phyloP scores from a whole-genome alignment of 2,329 filamentous ascomycete genomes.

The Penicillium crustosum region DNA sequence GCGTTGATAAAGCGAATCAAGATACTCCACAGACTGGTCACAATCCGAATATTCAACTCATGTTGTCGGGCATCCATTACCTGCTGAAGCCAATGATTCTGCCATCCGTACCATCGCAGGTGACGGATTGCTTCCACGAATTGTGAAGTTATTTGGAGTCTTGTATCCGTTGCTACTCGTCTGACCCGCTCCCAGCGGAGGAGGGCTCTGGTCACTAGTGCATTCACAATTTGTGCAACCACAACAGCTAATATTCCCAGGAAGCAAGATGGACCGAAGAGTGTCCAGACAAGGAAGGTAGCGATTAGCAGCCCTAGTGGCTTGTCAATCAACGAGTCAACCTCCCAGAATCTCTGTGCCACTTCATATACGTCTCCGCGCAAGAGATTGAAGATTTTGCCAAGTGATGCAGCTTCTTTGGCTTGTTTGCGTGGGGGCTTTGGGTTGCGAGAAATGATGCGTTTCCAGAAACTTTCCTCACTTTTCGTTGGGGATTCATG shows the following conservation, averaged over 20 bases:
- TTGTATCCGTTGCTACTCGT: conserved; percentile 71
- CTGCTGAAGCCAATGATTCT: conserved; percentile 68
- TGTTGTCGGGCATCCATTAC: conserved; percentile 68
- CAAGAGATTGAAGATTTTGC: conserved; percentile 87
- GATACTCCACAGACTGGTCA: conserved; percentile 62
- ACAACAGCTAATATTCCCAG: conserved; percentile 70
- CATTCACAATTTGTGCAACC: conserved; percentile 68
- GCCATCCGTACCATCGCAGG: conserved; percentile 79
- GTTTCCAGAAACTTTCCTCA: conserved; percentile 28
- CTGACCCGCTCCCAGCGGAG: conserved; percentile 69
- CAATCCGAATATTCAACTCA: conserved; percentile 65
- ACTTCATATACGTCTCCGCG: conserved; percentile 53
- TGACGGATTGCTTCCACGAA: conserved; percentile 85
- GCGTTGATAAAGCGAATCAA: conserved; percentile 68
- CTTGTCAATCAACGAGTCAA: conserved; percentile 70
- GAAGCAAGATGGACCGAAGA: conserved; percentile 78
- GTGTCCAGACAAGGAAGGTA: conserved; percentile 69
- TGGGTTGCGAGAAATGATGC: conserved; percentile 27
- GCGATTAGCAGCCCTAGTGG: conserved; percentile 76
- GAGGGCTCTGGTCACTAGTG: conserved; percentile 63
- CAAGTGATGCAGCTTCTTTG: conserved; percentile 71
- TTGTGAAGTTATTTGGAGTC: conserved; percentile 77
- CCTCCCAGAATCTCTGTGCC: conserved; percentile 74
- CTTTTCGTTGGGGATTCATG: conserved; percentile 15
- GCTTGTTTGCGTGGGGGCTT: conserved; percentile 29